A percentile compares a stretch with the other conserved stretches of the same genome.
These are phyloP conservation scores for Picochlorum sp. DNA, from an alignment of 139 green algal species.

Conservation along the genomic window DNA sequence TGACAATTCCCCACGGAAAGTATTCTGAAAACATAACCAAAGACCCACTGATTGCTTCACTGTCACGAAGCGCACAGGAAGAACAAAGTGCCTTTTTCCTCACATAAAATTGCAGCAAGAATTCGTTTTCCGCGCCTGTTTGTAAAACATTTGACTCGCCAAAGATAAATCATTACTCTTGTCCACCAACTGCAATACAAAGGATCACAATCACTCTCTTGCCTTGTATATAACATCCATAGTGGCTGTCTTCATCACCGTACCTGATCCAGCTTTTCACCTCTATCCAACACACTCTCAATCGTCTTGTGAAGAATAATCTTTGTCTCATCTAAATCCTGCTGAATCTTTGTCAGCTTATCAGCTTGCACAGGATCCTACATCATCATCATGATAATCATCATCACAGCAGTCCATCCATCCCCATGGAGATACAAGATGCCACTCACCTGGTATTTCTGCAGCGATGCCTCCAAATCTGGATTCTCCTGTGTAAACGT, in stretches of 20 bases:
- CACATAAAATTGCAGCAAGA: conserved; percentile 79
- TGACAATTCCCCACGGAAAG: too few relatives aligned
- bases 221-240: not conserved
- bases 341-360: conserved; percentile 96
- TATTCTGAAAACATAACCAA: too few relatives aligned
- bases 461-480: conserved; percentile 67
- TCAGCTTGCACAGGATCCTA: conserved; percentile 88
- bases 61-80: not conserved
- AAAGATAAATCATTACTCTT: conserved; percentile 90
- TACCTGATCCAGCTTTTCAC: conserved; percentile 90
- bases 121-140: conserved; percentile 80
- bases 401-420: too few relatives aligned
- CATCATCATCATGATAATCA: not conserved
- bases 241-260: not conserved
- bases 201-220: not conserved
- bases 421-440: not conserved
- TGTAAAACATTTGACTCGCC: conserved; percentile 97
- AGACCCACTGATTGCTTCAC: not conserved
- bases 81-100: conserved; percentile 7
- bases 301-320: conserved; percentile 96
- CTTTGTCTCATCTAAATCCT: conserved; percentile 91
- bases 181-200: conserved; percentile 68
- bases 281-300: conserved; percentile 89
- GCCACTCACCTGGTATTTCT: conserved; percentile 73
- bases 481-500: conserved; percentile 20